phyloP scores from a whole-genome alignment of 805 yeast genomes.

The Wickerhamomyces bovis region DNA sequence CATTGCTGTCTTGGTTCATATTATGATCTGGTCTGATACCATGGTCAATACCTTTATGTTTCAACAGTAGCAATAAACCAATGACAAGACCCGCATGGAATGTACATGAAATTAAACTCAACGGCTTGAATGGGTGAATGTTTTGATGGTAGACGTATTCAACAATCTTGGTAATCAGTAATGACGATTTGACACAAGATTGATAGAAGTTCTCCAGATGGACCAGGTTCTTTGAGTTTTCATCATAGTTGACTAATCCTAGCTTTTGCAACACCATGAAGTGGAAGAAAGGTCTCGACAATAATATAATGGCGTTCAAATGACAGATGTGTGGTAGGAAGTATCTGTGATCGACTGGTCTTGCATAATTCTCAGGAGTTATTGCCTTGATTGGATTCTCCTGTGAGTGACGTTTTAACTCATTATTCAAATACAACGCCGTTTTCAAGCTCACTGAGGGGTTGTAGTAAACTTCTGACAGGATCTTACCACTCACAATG shows the following conservation, averaged over 20 bases:
- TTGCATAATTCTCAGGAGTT: slow-evolving; percentile 21
- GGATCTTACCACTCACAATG: slow-evolving; percentile 26
- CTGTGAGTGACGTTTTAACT: slow-evolving; percentile 30
- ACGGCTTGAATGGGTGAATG: slow-evolving; percentile 32
- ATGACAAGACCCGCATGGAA: slow-evolving; percentile 33
- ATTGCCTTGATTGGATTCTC: slow-evolving; percentile 28
- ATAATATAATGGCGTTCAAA: slow-evolving; percentile 30
- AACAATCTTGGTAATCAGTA: slow-evolving; percentile 29
- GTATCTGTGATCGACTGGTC: slow-evolving; percentile 15
- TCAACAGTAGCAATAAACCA: slow-evolving; percentile 27
- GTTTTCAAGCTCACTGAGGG: slow-evolving; percentile 25
- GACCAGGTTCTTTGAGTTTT: slow-evolving; percentile 10
- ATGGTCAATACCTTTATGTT: slow-evolving; percentile 12
- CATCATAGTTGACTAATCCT: slow-evolving; percentile 14
- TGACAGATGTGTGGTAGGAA: slow-evolving; percentile 32
- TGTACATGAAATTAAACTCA: slow-evolving; percentile 27
- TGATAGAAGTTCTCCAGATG: slow-evolving; percentile 26
- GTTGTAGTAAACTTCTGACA: slow-evolving; percentile 29
- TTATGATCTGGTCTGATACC: slow-evolving; percentile 14
- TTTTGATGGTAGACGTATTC: slow-evolving; percentile 22
- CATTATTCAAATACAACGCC: slow-evolving; percentile 31
- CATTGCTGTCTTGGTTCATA: slow-evolving; percentile 10
- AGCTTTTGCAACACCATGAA: slow-evolving; percentile 24
- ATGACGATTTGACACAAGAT: slow-evolving; percentile 32
- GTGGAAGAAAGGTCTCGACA: slow-evolving; percentile 39